Base-by-base conservation (phyloP, 306 rosid genomes). In the Fragaria nilgerrensis region DNA sequence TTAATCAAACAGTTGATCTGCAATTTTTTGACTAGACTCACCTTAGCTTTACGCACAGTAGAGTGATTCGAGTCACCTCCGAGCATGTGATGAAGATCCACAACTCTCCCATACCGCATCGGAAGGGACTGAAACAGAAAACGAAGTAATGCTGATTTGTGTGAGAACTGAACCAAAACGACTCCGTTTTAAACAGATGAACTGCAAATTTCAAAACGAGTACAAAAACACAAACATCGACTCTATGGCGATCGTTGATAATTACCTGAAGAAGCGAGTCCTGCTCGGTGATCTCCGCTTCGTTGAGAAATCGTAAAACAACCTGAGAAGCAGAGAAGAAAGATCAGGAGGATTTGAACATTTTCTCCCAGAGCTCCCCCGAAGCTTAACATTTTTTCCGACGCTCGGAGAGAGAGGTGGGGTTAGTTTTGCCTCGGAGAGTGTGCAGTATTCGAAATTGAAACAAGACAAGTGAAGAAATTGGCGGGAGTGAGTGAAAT, bases 231-330 rank as follows among this genome's bases (percentile, higher is more conserved):
- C 22, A 22, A 71, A 45, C 72, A 14, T 7, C 3, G 25, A 36
- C 20, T 25, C 39, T 34, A 19, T 10, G 82, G 89, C 25, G 76
- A 76, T 81, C 83, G 81, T 9, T 25, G 66, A 83, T 50, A 0
- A 50, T 82, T 64, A 92, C 97, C 89, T 92, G 97, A 84, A 90
- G 97, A 82, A 92, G 98, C 39, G 97, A 92, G 44, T 92, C 89
- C 87, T 92, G 97, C 86, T 95, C 92, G 29, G 93, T 89, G 86
- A 93, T 93, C 82, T 93, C 96, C 27, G 93, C 86, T 82, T 93
- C 93, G 89, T 90, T 90, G 47, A 43, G 47, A 9, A 37, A 43
- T 32, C 34, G 34, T 32, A 32, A 32, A 32, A 32, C 34, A 32
- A 32, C 34, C 34, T 32, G 34, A 32, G 34, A 32, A 2, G 50